A percentile compares a stretch with the other conserved stretches of the same genome.
Conservation (phyloP, 805 yeast species). For the Saccharomycopsis selenospora region DNA sequence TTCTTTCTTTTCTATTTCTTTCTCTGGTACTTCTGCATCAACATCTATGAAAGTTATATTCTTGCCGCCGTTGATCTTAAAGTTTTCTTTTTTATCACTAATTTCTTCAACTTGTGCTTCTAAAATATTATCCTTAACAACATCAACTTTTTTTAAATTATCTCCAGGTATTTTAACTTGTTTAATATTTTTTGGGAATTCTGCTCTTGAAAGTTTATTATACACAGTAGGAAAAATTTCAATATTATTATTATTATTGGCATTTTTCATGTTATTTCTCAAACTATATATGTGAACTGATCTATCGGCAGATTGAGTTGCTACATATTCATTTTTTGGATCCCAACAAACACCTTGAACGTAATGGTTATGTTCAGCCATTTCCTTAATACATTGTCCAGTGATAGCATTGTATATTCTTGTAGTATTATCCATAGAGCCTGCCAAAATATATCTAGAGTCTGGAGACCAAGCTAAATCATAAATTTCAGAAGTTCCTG, state of each 20-base stretch:
- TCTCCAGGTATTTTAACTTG: no score
- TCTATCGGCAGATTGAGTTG: slow-evolving; percentile 88
- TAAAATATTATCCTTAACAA: not conserved
- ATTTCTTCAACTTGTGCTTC: no score
- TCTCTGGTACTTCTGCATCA: no score
- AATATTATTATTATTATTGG: slow-evolving; percentile 24
- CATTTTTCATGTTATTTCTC: slow-evolving; percentile 18
- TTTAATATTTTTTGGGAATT: slow-evolving; percentile 39
- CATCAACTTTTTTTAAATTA: not conserved
- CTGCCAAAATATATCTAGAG: slow-evolving; percentile 67
- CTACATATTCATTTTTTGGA: slow-evolving; percentile 67
- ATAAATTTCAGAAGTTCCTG: slow-evolving; percentile 70
- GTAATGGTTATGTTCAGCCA: slow-evolving; percentile 75
- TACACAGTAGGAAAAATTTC: slow-evolving; percentile 36
- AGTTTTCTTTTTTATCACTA: not conserved
- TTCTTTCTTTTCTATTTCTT: no score
- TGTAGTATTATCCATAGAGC: slow-evolving; percentile 83
- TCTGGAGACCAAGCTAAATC: slow-evolving; percentile 94
- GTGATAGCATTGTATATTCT: slow-evolving; percentile 54
- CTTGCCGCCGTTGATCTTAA: slow-evolving; percentile 4
- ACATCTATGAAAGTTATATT: slow-evolving; percentile 7
- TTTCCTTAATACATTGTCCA: slow-evolving; percentile 51
- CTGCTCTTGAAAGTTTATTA: slow-evolving; percentile 49
- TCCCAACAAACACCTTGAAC: slow-evolving; percentile 98
- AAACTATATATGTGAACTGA: slow-evolving; percentile 64